phyloP scores from a whole-genome alignment of 2,329 filamentous ascomycete genomes.

The Coleophoma crateriformis region DNA sequence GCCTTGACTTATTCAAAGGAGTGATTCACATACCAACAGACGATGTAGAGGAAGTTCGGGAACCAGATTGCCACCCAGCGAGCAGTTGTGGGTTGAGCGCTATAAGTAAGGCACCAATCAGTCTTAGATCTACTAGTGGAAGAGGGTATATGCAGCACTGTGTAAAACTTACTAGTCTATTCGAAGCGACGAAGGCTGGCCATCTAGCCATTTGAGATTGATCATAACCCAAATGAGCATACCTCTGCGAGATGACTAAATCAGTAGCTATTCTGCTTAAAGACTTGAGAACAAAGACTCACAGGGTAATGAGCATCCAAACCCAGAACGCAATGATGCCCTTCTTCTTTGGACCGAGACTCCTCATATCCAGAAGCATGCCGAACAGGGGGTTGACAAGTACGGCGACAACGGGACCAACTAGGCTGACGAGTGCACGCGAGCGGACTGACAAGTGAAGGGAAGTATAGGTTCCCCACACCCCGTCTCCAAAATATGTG shows the following conservation, averaged over 20 bases:
- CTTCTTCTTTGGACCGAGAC: not conserved
- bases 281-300: not conserved
- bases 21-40: not conserved
- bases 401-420: not conserved
- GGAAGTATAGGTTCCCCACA: not conserved
- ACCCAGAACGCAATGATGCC: not conserved
- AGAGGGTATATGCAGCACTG: not conserved
- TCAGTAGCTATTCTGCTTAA: not conserved
- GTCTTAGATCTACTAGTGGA: not conserved
- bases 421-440: not conserved
- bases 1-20: not conserved
- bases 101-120: not conserved
- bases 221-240: not conserved
- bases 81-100: not conserved
- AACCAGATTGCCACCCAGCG: not conserved
- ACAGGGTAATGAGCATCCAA: not conserved
- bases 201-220: not conserved
- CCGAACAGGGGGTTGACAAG: not conserved
- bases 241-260: not conserved
- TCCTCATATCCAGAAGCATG: not conserved
- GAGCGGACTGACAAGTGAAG: not conserved
- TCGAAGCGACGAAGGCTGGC: not conserved
- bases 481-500: not conserved
- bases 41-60: not conserved
- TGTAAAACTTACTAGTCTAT: not conserved